phyloP scores from a whole-genome alignment of 495 filamentous ascomycete genomes.

The Sphaerosporella brunnea region DNA sequence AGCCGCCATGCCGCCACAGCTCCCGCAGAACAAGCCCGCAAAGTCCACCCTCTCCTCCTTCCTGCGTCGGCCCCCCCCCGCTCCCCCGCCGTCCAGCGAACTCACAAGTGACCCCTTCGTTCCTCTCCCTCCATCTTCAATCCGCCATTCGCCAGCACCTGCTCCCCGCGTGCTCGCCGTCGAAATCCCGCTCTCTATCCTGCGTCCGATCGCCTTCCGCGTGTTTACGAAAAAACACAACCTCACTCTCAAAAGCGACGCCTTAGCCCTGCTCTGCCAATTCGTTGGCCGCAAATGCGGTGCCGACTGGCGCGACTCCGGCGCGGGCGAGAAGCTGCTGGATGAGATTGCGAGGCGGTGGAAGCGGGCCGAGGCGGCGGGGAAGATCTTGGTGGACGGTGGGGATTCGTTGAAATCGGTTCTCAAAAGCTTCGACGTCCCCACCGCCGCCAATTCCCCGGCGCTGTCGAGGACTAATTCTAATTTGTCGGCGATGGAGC shows the following conservation, averaged over 20 bases:
- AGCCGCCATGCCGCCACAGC: not conserved
- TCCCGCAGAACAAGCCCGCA: not conserved
- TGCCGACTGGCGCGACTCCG: constrained; percentile 89
- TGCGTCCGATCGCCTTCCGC: constrained; percentile 83
- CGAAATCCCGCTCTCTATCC: constrained; percentile 63
- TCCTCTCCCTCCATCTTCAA: constrained; percentile 18
- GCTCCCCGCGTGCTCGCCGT: constrained; percentile 74
- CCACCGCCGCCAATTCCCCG: constrained; percentile 7
- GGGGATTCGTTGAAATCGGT: constrained; percentile 64
- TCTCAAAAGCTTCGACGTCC: constrained; percentile 53
- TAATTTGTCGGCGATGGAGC: constrained; percentile 28
- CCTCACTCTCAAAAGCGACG: constrained; percentile 75
- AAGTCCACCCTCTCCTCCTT: constrained; percentile 10
- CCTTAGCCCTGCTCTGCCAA: constrained; percentile 61
- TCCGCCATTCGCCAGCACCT: constrained; percentile 25
- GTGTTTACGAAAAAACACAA: constrained; percentile 97
- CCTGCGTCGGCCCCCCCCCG: constrained; percentile 22
- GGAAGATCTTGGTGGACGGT: constrained; percentile 77
- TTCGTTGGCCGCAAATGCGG: constrained; percentile 91
- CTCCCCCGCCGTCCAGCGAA: constrained; percentile 6
- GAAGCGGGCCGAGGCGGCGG: constrained; percentile 49
- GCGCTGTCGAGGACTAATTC: constrained; percentile 41
- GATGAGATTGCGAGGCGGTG: constrained; percentile 80
- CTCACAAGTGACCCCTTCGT: constrained; percentile 22
- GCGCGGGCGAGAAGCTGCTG: constrained; percentile 73